phyloP scores from a whole-genome alignment of 2,329 filamentous ascomycete species.

The Cadophora luteo-olivacea region DNA sequence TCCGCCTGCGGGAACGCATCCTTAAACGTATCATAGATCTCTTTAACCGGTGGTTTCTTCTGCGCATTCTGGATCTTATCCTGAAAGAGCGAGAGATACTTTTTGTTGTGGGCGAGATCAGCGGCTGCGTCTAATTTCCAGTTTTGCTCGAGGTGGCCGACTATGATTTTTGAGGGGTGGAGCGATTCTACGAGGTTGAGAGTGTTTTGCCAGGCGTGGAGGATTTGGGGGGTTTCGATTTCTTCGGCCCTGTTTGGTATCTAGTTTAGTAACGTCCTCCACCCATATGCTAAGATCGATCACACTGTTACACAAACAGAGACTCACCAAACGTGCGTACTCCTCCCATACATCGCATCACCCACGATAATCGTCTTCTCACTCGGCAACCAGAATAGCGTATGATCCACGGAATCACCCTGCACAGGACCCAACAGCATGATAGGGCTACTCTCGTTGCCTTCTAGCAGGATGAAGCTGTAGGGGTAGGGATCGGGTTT shows the following conservation, averaged over 20 bases:
- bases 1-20: constrained; percentile 16
- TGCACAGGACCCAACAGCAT: constrained; percentile 23
- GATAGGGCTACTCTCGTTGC: constrained; percentile 14
- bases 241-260: constrained; percentile 9
- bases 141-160: constrained; percentile 8
- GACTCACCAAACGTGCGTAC: constrained; percentile 18
- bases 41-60: constrained; percentile 11
- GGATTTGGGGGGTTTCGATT: constrained; percentile 23
- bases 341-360: constrained; percentile 21
- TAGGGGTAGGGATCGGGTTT: constrained; percentile 22
- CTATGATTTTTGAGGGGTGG: constrained; percentile 13
- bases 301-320: too few relatives aligned
- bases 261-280: background rate
- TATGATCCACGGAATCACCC: constrained; percentile 23
- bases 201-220: constrained; percentile 13
- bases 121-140: constrained; percentile 14
- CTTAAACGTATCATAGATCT: constrained; percentile 19
- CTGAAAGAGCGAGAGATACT: constrained; percentile 19
- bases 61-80: constrained; percentile 19
- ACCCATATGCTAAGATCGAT: too few relatives aligned
- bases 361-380: constrained; percentile 19
- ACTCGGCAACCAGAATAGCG: constrained; percentile 18
- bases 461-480: constrained; percentile 16
- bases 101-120: constrained; percentile 17
- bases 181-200: constrained; percentile 17